Base-by-base conservation (phyloP, 2,329 filamentous ascomycete species). In the Penicillium concentricum region DNA sequence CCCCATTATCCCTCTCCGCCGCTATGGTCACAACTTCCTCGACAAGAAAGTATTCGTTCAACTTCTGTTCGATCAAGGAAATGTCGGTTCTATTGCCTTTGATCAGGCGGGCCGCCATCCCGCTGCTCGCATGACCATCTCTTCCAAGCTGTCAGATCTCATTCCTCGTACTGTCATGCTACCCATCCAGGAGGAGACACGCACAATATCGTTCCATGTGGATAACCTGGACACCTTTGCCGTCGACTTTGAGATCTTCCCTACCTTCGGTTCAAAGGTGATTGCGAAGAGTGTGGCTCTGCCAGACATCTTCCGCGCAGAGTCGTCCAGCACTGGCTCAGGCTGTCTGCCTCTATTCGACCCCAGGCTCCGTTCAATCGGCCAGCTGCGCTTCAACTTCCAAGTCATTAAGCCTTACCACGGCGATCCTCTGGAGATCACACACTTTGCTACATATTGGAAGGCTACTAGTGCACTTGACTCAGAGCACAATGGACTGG, bases 371-470 rank as follows among this genome's bases (percentile, higher is more conserved):
- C 86, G 93, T 44, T 90, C 92, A 9, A 97, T 99, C 68, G 94
- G 94, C 6, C 90, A 96, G 68, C 91, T 97, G 64, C 91, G 87
- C 61, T 99, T 99, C 79, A 90, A 90, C 62, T 96, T 91, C 54
- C 92, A 97, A 71, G 91, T 97, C 26, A 95, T 99, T 72, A 97
- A 96, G 69, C 94, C 94, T 0, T 99, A 97, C 77, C 86, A 87
- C 61, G 93, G 94, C 8, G 89, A 92, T 59, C 92, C 94, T 4
- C 80, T 99, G 22, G 94, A 99, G 74, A 97, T 99, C 59, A 96
- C 94, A 1, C 92, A 97, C 69, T 99, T 97, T 67, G 94, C 96
- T 61, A 97, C 94, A 0, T 99, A 99, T 75, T 99, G 94, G 94
- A 99, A 97, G 75, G 93, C 93, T 0, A 99, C 94, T 1, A 96